Conservation (phyloP, 495 filamentous ascomycete genomes). For the Hyaloscypha bicolor region DNA sequence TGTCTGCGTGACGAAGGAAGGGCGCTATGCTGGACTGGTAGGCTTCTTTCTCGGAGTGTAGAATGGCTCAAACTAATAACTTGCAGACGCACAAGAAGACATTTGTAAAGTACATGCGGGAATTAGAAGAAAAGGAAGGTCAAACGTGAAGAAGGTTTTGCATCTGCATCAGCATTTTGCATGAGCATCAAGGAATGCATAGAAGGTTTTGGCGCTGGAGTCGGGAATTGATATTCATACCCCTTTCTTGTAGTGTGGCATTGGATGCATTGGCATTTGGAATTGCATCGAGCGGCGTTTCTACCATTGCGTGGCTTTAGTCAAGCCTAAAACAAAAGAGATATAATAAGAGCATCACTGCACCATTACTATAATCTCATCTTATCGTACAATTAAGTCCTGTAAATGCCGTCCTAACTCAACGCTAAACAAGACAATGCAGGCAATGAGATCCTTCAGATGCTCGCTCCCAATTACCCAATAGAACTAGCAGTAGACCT, state of each 20-base stretch:
- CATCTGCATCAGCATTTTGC: slow-evolving; percentile 1
- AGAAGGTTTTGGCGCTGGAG: slow-evolving; percentile 1
- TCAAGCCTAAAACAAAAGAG: not conserved
- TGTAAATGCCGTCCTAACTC: not conserved
- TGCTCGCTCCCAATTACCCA: not conserved
- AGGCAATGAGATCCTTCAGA: not conserved
- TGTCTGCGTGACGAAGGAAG: slow-evolving; percentile 84
- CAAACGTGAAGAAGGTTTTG: slow-evolving; percentile 21
- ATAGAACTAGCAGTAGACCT: not conserved
- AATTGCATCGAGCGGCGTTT: slow-evolving; percentile 3
- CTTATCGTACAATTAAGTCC: not conserved
- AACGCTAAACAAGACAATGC: not conserved
- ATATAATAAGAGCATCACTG: not conserved
- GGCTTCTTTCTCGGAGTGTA: not conserved
- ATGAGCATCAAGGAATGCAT: not conserved
- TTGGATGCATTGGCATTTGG: slow-evolving; percentile 8
- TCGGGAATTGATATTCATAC: not conserved
- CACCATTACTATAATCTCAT: not conserved
- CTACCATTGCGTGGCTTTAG: not conserved
- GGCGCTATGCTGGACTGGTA: slow-evolving; percentile 85
- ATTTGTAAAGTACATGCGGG: slow-evolving; percentile 92
- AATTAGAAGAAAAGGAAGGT: slow-evolving; percentile 65
- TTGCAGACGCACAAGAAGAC: slow-evolving; percentile 77
- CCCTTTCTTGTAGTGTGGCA: slow-evolving; percentile 5
- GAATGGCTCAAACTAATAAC: slow-evolving; percentile 43